Base-by-base conservation (phyloP, 306 rosid species). In the Begonia loranthoides region DNA sequence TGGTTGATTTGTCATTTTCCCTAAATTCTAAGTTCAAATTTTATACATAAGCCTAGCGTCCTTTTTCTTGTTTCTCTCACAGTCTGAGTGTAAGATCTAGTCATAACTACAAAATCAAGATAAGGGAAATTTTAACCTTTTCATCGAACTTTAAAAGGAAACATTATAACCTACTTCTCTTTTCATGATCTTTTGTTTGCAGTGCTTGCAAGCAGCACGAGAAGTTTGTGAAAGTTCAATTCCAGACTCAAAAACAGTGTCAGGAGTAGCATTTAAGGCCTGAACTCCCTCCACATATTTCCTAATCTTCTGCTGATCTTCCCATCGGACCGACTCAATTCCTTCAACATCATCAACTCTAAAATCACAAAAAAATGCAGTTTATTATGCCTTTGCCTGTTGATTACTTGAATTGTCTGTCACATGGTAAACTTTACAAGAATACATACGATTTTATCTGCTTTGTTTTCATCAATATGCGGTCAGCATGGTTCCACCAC, bases 401-500 rank as follows among this genome's bases (percentile, higher is more conserved):
- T 19, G 22, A 19, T 19, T 19, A 19, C 57, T 12, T 68, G 9
- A 11, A 17, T 13, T 28, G 22, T 19, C 22, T 19, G 22, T 19
- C 22, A 19, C 22, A 46, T 15, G 70, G 62, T 3, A 38, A 59
- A 58, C 9, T 28, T 54, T 22, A 61, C 14, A 57, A 69, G 28
- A 12, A 21, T 12, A 60, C 95, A 0, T 82, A 90, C 95, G 70
- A 70, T 76, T 85, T 82, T 49, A 90, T 82, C 83, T 90, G 95
- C 49, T 90, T 90, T 51, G 81, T 50, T 64, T 90, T 90, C 79
- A 61, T 85, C 79, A 82, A 47, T 57, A 85, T 69, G 68, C 95
- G 85, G 49, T 24, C 52, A 43, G 77, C 97, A 63, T 90, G 97
- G 51, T 85, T 68, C 97, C 97, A 90, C 97, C 80, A 79, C 95